Evolutionary conservation across 495 filamentous ascomycete genomes (phyloP).

Genomic region (Penicillium mononematosum): DNA sequence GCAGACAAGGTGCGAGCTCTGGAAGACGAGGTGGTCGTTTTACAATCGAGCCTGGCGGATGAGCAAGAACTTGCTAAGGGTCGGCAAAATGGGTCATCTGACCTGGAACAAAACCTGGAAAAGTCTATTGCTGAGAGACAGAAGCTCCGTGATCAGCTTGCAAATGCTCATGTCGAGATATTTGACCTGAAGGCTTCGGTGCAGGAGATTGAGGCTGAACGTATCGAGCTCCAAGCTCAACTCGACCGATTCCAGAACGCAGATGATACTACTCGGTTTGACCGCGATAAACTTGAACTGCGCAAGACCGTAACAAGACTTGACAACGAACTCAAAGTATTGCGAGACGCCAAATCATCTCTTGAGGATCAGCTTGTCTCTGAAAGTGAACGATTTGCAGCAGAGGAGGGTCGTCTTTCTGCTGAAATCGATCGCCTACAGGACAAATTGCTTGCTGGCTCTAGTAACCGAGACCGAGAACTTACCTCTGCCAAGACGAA

Average conservation of each 20-base stretch:
- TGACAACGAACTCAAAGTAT: conserved; percentile 57
- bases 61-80: conserved; percentile 64
- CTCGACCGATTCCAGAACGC: conserved; percentile 49
- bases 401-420: conserved; percentile 56
- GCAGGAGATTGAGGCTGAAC: conserved; percentile 58
- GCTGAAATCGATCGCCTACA: conserved; percentile 60
- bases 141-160: conserved; percentile 60
- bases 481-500: conserved; percentile 51
- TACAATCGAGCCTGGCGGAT: conserved; percentile 73
- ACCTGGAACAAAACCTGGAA: conserved; percentile 49
- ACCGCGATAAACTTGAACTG: conserved; percentile 62
- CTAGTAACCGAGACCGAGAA: conserved; percentile 51
- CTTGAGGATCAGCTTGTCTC: conserved; percentile 55
- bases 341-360: conserved; percentile 56
- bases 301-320: conserved; percentile 58
- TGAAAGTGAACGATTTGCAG: conserved; percentile 54
- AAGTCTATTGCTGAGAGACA: conserved; percentile 58
- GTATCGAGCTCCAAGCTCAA: conserved; percentile 61
- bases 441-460: conserved; percentile 39
- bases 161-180: conserved; percentile 59
- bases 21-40: conserved; percentile 76
- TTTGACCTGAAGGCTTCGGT: conserved; percentile 53
- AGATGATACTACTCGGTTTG: conserved; percentile 55
- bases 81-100: conserved; percentile 46
- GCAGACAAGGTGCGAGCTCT: conserved; percentile 69